Conservation (phyloP, 2,329 filamentous ascomycete species). For the Fusarium marasasianum region DNA sequence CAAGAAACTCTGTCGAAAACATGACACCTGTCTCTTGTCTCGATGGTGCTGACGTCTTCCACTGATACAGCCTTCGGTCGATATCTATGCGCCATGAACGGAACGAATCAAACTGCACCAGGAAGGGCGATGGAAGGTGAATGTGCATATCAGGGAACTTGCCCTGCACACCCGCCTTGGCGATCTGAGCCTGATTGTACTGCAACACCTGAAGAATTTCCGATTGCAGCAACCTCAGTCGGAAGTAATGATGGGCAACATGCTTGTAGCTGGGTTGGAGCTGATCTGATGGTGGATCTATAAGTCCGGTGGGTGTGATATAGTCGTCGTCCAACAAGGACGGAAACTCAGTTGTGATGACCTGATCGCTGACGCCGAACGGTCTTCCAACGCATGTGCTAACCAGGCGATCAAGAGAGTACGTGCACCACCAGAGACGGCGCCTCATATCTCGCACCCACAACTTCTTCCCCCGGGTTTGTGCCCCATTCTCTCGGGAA, state of each 20-base stretch:
- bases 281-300: constrained; percentile 65
- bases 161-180: constrained; percentile 72
- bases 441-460: constrained; percentile 88
- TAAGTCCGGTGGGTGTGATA: constrained; percentile 82
- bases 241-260: constrained; percentile 92
- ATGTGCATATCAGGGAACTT: constrained; percentile 80
- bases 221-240: constrained; percentile 86
- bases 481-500: constrained; percentile 48
- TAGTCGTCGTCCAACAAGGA: constrained; percentile 87
- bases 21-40: constrained; percentile 84
- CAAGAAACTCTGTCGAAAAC: constrained; percentile 89
- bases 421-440: constrained; percentile 96
- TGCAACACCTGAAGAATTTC: constrained; percentile 95
- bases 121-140: constrained; percentile 83
- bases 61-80: constrained; percentile 82
- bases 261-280: constrained; percentile 84
- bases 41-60: constrained; percentile 84
- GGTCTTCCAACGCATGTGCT: constrained; percentile 93
- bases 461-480: constrained; percentile 74
- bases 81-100: constrained; percentile 89
- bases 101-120: constrained; percentile 85
- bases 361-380: constrained; percentile 94
- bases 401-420: constrained; percentile 93
- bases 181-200: constrained; percentile 86
- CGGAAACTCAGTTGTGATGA: constrained; percentile 94